Evolutionary conservation across 139 green algal species (phyloP).

Genomic region (Eudorina sp.): DNA sequence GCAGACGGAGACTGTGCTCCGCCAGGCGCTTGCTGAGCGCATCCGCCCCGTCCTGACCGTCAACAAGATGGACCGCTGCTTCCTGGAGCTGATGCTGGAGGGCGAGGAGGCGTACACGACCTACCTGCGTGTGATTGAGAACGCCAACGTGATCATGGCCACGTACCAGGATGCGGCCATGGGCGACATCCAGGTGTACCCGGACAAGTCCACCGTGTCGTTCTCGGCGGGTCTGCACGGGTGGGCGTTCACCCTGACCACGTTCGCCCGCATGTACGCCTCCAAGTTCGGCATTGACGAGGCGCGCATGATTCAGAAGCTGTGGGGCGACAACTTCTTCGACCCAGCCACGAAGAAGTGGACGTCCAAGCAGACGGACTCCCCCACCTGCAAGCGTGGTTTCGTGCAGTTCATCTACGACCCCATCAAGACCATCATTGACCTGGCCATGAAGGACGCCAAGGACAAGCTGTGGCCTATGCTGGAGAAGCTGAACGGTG

Average conservation of each 20-base stretch:
- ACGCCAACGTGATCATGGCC: slow-evolving; percentile 98
- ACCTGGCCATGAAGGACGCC: slow-evolving; percentile 96
- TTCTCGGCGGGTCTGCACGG: slow-evolving; percentile 99
- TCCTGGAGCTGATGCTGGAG: slow-evolving; percentile 97
- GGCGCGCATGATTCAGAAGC: slow-evolving; percentile 67
- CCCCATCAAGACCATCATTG: slow-evolving; percentile 96
- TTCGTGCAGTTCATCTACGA: slow-evolving; percentile 99
- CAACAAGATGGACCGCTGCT: slow-evolving; percentile 99
- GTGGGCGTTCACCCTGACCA: slow-evolving; percentile 99
- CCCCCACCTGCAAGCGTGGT: slow-evolving; percentile 92
- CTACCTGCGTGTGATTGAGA: slow-evolving; percentile 98
- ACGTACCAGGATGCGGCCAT: slow-evolving; percentile 98
- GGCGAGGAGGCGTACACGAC: slow-evolving; percentile 96
- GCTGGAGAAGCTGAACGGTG: slow-evolving; percentile 90
- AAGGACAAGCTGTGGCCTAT: slow-evolving; percentile 97
- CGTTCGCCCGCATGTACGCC: slow-evolving; percentile 97
- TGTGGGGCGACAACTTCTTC: slow-evolving; percentile 97
- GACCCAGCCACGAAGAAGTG: slow-evolving; percentile 98
- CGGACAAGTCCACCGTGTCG: slow-evolving; percentile 97
- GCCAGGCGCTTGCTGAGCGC: slow-evolving; percentile 96
- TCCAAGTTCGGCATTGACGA: slow-evolving; percentile 96
- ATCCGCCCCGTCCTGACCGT: slow-evolving; percentile 98
- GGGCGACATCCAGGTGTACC: slow-evolving; percentile 97
- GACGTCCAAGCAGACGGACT: slow-evolving; percentile 94
- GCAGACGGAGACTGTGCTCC: slow-evolving; percentile 99